Evolutionary conservation across 108 stramenopile genomes (phyloP).

Genomic region (Skeletonema marinoi): DNA sequence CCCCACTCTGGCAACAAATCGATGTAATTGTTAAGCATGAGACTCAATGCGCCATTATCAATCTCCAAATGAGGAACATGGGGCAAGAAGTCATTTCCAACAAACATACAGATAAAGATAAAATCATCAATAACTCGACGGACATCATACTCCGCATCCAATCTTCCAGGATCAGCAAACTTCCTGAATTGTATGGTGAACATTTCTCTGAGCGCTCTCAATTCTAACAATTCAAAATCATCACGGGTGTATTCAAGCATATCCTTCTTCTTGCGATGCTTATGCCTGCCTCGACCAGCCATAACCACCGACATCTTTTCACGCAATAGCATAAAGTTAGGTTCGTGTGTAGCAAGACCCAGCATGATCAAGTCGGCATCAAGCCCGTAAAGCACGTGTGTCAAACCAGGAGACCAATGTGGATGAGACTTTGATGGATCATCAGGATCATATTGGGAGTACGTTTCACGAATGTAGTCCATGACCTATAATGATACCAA

Average conservation of each 20-base stretch:
- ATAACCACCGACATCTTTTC: slow-evolving; percentile 97
- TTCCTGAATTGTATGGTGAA: slow-evolving; percentile 90
- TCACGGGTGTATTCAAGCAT: slow-evolving; percentile 90
- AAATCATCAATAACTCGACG: slow-evolving; percentile 97
- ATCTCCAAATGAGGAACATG: slow-evolving; percentile 95
- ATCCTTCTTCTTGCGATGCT: slow-evolving; percentile 92
- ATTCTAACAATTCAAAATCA: slow-evolving; percentile 95
- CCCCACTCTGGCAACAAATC: slow-evolving; percentile 90
- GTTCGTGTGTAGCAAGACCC: slow-evolving; percentile 94
- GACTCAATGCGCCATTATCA: slow-evolving; percentile 89
- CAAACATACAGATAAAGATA: slow-evolving; percentile 97
- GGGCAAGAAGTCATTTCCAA: slow-evolving; percentile 98
- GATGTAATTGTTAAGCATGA: slow-evolving; percentile 93
- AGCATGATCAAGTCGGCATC: slow-evolving; percentile 99
- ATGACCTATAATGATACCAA: slow-evolving; percentile 61
- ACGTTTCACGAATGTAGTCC: slow-evolving; percentile 91
- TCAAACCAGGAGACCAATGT: slow-evolving; percentile 62
- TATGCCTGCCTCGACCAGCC: slow-evolving; percentile 85
- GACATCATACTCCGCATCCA: slow-evolving; percentile 67
- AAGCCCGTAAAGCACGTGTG: slow-evolving; percentile 96
- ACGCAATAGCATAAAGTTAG: slow-evolving; percentile 92
- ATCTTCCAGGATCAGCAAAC: slow-evolving; percentile 59
- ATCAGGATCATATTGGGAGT: slow-evolving; percentile 46
- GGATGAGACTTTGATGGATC: slow-evolving; percentile 37
- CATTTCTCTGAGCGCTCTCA: slow-evolving; percentile 85